phyloP scores from a whole-genome alignment of 495 filamentous ascomycete genomes.

The Neurospora sp. region DNA sequence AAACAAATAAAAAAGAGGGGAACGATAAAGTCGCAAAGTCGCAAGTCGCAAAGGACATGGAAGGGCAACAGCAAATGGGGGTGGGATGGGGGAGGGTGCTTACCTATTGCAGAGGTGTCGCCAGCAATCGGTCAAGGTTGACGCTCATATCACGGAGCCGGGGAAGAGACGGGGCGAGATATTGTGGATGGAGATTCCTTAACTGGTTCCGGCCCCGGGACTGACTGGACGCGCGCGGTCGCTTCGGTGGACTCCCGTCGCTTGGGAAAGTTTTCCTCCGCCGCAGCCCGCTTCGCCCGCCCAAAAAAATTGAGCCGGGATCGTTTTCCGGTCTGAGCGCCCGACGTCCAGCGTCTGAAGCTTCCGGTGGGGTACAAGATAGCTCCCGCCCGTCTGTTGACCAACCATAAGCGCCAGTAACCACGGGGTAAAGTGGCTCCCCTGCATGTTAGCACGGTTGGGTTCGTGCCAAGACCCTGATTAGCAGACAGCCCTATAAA shows the following conservation, averaged over 20 bases:
- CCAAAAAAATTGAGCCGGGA: conserved; percentile 5
- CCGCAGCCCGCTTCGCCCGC: background rate
- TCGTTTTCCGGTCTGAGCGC: conserved; percentile 6
- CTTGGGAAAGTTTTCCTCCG: conserved; percentile 16
- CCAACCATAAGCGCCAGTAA: too few species aligned
- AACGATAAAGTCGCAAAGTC: background rate
- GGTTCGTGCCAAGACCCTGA: background rate
- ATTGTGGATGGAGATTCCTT: background rate
- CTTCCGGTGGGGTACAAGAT: background rate
- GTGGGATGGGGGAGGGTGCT: background rate
- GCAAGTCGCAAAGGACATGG: background rate
- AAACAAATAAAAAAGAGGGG: background rate
- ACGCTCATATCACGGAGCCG: conserved; percentile 9
- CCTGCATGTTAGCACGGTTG: background rate
- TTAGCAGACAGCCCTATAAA: background rate
- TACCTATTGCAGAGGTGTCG: conserved; percentile 12
- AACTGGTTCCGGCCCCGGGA: background rate
- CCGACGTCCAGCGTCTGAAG: conserved; percentile 1
- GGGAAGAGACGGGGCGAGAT: background rate
- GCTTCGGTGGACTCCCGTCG: background rate
- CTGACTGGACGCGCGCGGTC: background rate
- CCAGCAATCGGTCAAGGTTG: conserved; percentile 1
- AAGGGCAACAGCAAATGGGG: background rate
- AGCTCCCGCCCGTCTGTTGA: background rate
- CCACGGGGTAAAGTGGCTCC: background rate